These are phyloP conservation scores for Hanseniaspora lindneri DNA, from an alignment of 805 yeast species.

Conservation along the genomic window DNA sequence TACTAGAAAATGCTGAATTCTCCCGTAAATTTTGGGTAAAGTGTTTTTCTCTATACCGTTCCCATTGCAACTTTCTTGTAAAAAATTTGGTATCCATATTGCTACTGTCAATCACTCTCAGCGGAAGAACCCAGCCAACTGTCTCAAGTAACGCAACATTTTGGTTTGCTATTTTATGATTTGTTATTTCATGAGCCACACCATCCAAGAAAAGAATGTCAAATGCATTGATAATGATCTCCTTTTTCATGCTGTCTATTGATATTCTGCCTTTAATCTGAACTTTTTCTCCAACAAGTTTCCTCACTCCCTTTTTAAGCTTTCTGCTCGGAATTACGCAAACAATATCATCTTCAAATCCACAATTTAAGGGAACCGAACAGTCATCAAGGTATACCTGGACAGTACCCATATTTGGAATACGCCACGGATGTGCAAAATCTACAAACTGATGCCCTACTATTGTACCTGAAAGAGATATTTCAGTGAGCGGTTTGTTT, in stretches of 20 bases:
- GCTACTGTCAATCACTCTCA: too few relatives aligned
- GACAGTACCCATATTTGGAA: not conserved
- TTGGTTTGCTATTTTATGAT: not conserved
- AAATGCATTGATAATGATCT: not conserved
- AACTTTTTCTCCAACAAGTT: not conserved
- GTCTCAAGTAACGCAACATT: not conserved
- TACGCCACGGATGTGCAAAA: not conserved
- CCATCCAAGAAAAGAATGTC: not conserved
- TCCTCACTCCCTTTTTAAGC: not conserved
- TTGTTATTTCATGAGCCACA: not conserved
- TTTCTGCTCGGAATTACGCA: not conserved
- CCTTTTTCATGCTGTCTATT: not conserved
- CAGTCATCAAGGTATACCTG: not conserved
- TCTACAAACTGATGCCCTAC: slow-evolving; percentile 3
- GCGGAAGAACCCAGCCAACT: not conserved
- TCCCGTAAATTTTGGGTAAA: not conserved
- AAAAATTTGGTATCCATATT: not conserved
- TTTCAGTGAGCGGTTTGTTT: not conserved
- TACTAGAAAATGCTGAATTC: too few relatives aligned
- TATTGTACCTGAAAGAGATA: slow-evolving; percentile 2
- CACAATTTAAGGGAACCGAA: not conserved
- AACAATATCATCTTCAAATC: not conserved
- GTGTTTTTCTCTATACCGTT: not conserved
- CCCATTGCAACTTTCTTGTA: not conserved
- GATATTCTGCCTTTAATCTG: not conserved